Conservation (phyloP, 169 alveolate genomes). For the Plasmodium chabaudi region DNA sequence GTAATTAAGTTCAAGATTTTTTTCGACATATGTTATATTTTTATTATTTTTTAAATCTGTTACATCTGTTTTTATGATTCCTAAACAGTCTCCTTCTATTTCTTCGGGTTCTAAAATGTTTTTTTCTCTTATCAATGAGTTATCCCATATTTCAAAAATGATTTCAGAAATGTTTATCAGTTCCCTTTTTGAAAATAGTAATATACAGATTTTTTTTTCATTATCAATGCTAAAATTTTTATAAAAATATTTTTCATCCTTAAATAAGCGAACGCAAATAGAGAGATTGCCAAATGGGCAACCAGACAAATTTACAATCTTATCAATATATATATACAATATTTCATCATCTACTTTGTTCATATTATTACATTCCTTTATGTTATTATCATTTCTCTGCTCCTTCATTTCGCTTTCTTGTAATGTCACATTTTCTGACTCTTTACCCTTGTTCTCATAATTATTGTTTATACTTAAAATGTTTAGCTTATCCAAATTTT, state of each 20-base stretch:
- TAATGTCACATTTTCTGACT: not conserved
- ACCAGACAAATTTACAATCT: constrained; percentile 41
- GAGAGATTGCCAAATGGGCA: constrained; percentile 10
- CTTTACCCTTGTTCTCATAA: no score
- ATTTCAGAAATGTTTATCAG: constrained; percentile 16
- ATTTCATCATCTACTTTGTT: constrained; percentile 1
- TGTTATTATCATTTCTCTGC: not conserved
- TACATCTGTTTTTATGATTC: constrained; percentile 30
- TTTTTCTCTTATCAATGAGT: not conserved
- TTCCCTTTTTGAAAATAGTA: constrained; percentile 23
- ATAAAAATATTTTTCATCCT: constrained; percentile 45
- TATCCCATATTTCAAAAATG: constrained; percentile 36
- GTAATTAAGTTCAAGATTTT: constrained; percentile 30
- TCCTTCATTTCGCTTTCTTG: not conserved
- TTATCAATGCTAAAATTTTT: constrained; percentile 13
- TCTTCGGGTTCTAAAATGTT: not conserved
- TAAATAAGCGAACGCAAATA: constrained; percentile 37
- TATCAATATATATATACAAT: constrained; percentile 35
- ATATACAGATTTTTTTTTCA: constrained; percentile 20
- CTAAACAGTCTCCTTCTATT: constrained; percentile 20
- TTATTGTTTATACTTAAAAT: no score
- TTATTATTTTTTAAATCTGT: constrained; percentile 29
- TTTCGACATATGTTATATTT: constrained; percentile 53
- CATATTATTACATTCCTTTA: not conserved
- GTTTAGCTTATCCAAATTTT: no score